Conservation (phyloP, 2,329 filamentous ascomycete genomes). For the Pyrenophora graminea region DNA sequence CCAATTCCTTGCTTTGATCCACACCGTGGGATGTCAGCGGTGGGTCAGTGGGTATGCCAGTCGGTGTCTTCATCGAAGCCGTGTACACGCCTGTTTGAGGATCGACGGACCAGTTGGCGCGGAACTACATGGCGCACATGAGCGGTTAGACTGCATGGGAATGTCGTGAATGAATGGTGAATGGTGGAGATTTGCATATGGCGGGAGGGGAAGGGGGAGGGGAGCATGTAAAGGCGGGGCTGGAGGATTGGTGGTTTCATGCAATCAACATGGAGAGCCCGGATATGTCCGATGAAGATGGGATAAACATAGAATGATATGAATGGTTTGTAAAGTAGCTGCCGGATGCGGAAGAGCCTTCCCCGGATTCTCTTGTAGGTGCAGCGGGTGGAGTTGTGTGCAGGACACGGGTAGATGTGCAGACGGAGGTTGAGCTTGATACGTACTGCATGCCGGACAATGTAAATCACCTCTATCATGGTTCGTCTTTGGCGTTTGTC, state of each 20-base stretch:
- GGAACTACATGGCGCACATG: conserved; percentile 62
- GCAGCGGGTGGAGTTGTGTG: conserved; percentile 7
- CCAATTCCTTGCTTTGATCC: conserved; percentile 79
- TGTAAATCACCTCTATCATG: conserved; percentile 55
- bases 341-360: conserved; percentile 14
- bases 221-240: conserved; percentile 1
- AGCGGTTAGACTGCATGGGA: conserved; percentile 26
- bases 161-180: conserved; percentile 6
- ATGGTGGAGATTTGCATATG: not conserved
- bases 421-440: conserved; percentile 16
- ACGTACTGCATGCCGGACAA: conserved; percentile 58
- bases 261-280: conserved; percentile 7
- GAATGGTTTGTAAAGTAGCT: not conserved
- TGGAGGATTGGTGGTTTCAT: conserved; percentile 9
- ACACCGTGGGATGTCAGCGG: conserved; percentile 86
- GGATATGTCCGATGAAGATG: conserved; percentile 3
- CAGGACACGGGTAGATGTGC: not conserved
- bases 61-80: conserved; percentile 72
- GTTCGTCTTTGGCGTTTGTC: conserved; percentile 4
- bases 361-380: conserved; percentile 12
- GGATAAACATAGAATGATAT: conserved; percentile 15
- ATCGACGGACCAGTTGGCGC: conserved; percentile 87
- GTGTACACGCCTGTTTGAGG: conserved; percentile 77
- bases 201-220: not conserved
- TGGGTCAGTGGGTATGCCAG: conserved; percentile 85